These are phyloP conservation scores for Dalbergia cochinchinensis DNA, from an alignment of 306 rosid species.

Conservation along the genomic window DNA sequence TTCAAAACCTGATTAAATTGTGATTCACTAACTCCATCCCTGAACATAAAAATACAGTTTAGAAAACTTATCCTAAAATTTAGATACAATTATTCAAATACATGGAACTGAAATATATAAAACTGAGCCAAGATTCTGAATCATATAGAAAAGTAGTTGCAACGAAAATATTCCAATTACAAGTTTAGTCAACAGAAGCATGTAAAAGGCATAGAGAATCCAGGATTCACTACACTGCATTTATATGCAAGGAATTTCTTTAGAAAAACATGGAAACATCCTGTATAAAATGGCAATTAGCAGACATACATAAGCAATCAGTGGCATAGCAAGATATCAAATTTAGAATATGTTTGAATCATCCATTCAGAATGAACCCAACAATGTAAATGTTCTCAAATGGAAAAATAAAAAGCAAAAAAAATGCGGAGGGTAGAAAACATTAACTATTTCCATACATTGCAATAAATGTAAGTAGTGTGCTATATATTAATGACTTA, in stretches of 20 bases:
- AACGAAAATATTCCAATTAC: constrained; percentile 1
- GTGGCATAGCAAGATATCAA: neutral
- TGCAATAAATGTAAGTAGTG: constrained; percentile 1
- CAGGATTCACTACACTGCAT: constrained; percentile 12
- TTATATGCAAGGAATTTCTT: neutral
- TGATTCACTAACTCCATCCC: constrained; percentile 96
- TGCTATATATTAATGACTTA: neutral
- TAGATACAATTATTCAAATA: neutral
- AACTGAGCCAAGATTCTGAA: constrained; percentile 28
- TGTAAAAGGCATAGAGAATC: constrained; percentile 1
- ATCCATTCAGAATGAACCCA: constrained; percentile 12
- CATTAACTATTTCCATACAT: neutral
- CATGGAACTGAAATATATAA: constrained; percentile 10
- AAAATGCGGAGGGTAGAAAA: neutral
- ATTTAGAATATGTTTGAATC: neutral
- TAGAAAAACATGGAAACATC: constrained; percentile 9
- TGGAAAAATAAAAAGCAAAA: neutral
- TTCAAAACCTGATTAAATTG: constrained; percentile 89
- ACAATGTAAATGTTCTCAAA: neutral
- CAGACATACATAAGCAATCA: neutral
- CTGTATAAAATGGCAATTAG: neutral
- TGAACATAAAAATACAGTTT: constrained; percentile 48
- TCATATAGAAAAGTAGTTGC: constrained; percentile 4
- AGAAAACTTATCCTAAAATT: constrained; percentile 1
- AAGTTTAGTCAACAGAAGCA: neutral